phyloP scores from a whole-genome alignment of 2,329 filamentous ascomycete species.

The Ascochyta rabiei region DNA sequence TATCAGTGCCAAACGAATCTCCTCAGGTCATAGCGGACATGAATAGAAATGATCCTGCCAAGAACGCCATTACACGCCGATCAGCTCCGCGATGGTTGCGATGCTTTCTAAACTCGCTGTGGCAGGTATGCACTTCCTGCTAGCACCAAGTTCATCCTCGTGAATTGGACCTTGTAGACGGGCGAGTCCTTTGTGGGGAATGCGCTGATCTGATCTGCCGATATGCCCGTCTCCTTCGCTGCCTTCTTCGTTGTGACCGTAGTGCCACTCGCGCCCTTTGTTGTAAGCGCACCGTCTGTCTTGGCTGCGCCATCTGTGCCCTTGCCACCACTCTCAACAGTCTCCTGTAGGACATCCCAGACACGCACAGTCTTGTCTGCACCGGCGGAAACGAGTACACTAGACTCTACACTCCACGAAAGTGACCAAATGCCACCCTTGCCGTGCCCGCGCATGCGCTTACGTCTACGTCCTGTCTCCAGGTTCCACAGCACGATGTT shows the following conservation, averaged over 20 bases:
- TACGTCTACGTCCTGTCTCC: constrained; percentile 81
- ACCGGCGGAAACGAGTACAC: constrained; percentile 85
- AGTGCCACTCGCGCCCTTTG: constrained; percentile 55
- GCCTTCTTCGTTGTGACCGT: constrained; percentile 66
- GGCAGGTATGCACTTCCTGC: constrained; percentile 76
- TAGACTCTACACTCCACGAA: constrained; percentile 92
- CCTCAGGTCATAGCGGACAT: not conserved
- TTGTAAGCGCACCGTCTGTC: constrained; percentile 59
- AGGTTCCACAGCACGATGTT: constrained; percentile 96
- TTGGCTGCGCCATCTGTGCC: constrained; percentile 58
- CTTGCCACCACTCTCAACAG: constrained; percentile 56
- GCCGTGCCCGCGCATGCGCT: constrained; percentile 91
- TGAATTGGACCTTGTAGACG: constrained; percentile 91
- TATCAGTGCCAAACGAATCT: not conserved
- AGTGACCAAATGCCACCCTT: constrained; percentile 94
- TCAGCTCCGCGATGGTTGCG: not conserved
- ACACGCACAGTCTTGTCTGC: constrained; percentile 91
- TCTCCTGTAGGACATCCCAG: constrained; percentile 85
- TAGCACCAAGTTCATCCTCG: constrained; percentile 91
- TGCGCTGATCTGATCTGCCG: constrained; percentile 89
- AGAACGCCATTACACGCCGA: not conserved
- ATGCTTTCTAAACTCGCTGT: constrained; percentile 10
- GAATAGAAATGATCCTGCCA: not conserved
- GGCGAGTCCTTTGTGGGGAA: constrained; percentile 97
- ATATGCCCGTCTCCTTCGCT: constrained; percentile 87